Evolutionary conservation across 768 basidiomycete species (phyloP).

Genomic region (Boletus coccyginus): DNA sequence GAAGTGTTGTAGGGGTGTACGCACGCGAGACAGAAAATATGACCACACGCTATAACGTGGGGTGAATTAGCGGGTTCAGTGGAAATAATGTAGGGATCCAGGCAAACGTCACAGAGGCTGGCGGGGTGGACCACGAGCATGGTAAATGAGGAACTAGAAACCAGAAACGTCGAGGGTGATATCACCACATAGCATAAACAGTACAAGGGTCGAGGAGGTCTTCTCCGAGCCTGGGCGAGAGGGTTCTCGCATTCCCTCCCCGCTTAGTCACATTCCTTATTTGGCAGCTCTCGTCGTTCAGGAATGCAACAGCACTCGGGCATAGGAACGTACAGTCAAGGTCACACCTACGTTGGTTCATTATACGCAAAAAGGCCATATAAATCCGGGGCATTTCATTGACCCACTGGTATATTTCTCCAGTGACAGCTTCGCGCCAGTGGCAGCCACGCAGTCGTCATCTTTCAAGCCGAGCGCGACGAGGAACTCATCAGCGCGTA

Average conservation of each 20-base stretch:
- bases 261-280: slow-evolving; percentile 26
- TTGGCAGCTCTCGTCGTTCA: slow-evolving; percentile 24
- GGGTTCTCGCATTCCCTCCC: slow-evolving; percentile 13
- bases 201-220: slow-evolving; percentile 24
- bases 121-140: slow-evolving; percentile 67
- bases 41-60: slow-evolving; percentile 73
- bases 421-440: too few species aligned
- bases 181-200: slow-evolving; percentile 36
- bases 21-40: slow-evolving; percentile 70
- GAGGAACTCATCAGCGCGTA: slow-evolving; percentile 8
- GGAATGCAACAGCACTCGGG: slow-evolving; percentile 38
- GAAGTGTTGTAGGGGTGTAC: slow-evolving; percentile 28
- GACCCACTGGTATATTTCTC: slow-evolving; percentile 47
- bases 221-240: slow-evolving; percentile 10
- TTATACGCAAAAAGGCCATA: slow-evolving; percentile 30
- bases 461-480: neutral
- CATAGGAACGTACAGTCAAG: slow-evolving; percentile 37
- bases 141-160: slow-evolving; percentile 25
- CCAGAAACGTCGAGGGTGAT: slow-evolving; percentile 27
- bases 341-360: slow-evolving; percentile 21
- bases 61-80: slow-evolving; percentile 50
- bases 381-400: slow-evolving; percentile 58
- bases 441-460: slow-evolving; percentile 42
- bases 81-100: slow-evolving; percentile 56
- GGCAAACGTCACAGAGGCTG: slow-evolving; percentile 75